Evolutionary conservation across 176 grass and related monocot species (phyloP).

Genomic region (Hordeum vulgare): DNA sequence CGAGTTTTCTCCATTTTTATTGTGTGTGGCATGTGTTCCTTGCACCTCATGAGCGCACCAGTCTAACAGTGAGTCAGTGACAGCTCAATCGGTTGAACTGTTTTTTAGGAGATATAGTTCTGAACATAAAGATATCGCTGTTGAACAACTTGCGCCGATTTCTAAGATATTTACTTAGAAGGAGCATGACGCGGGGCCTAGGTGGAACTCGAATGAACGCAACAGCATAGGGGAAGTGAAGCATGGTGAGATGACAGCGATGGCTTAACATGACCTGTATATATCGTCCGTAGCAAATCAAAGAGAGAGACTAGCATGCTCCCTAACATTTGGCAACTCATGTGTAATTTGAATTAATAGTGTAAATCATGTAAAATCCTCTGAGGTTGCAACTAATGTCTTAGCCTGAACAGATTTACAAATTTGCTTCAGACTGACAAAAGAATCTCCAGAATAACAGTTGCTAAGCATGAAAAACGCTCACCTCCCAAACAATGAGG

Average conservation of each 20-base stretch:
- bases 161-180: too few species aligned
- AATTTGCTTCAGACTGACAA: neutral
- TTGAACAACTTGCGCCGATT: too few species aligned
- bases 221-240: neutral
- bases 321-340: neutral
- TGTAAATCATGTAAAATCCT: neutral
- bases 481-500: neutral
- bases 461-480: neutral
- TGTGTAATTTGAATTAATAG: neutral
- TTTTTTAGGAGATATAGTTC: neutral
- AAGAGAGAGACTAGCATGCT: neutral
- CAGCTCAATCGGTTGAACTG: neutral
- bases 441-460: neutral
- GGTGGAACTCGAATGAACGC: too few species aligned
- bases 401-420: neutral
- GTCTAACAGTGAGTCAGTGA: neutral
- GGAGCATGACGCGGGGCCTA: too few species aligned
- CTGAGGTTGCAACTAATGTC: neutral
- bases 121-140: too few species aligned
- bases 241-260: neutral
- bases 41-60: neutral
- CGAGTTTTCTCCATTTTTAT: neutral
- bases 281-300: too few species aligned
- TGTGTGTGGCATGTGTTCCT: neutral
- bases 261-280: neutral